Evolutionary conservation across 768 basidiomycete species (phyloP).

Genomic region (Gyrodon lividus): DNA sequence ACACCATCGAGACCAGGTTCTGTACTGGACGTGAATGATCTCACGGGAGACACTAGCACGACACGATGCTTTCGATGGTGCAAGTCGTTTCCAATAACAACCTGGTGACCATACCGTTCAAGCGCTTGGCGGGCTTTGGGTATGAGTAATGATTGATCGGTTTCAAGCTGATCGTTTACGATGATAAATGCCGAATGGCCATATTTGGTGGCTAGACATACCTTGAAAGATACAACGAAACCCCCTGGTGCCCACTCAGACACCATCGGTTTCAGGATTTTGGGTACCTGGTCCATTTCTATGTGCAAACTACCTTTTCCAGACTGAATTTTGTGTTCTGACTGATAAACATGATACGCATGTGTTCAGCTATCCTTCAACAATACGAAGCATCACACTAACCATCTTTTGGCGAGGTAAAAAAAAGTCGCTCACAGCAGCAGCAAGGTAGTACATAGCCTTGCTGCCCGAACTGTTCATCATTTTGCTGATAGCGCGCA

Average conservation of each 20-base stretch:
- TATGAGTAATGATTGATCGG: slow-evolving; percentile 76
- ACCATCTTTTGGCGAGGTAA: slow-evolving; percentile 90
- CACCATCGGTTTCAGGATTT: slow-evolving; percentile 90
- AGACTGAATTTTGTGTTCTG: slow-evolving; percentile 98
- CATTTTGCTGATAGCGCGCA: slow-evolving; percentile 79
- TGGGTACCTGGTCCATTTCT: slow-evolving; percentile 99
- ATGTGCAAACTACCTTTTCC: slow-evolving; percentile 90
- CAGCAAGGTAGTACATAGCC: slow-evolving; percentile 95
- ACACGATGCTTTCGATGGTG: slow-evolving; percentile 89
- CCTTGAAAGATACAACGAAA: slow-evolving; percentile 97
- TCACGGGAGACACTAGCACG: slow-evolving; percentile 73
- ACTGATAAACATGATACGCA: slow-evolving; percentile 44
- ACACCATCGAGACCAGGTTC: slow-evolving; percentile 17
- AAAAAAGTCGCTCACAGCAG: slow-evolving; percentile 98
- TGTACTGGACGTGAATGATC: slow-evolving; percentile 14
- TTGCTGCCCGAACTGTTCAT: slow-evolving; percentile 66
- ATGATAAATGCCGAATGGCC: slow-evolving; percentile 3
- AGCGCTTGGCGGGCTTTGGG: slow-evolving; percentile 89
- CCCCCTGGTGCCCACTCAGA: slow-evolving; percentile 91
- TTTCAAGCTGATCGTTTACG: slow-evolving; percentile 71
- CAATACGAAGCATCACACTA: slow-evolving; percentile 25
- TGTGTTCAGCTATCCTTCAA: not conserved
- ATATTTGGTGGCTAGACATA: slow-evolving; percentile 27
- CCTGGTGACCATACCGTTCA: slow-evolving; percentile 93
- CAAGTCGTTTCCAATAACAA: slow-evolving; percentile 97